phyloP scores from a whole-genome alignment of 2,329 filamentous ascomycete species.

The Fusarium sp. region DNA sequence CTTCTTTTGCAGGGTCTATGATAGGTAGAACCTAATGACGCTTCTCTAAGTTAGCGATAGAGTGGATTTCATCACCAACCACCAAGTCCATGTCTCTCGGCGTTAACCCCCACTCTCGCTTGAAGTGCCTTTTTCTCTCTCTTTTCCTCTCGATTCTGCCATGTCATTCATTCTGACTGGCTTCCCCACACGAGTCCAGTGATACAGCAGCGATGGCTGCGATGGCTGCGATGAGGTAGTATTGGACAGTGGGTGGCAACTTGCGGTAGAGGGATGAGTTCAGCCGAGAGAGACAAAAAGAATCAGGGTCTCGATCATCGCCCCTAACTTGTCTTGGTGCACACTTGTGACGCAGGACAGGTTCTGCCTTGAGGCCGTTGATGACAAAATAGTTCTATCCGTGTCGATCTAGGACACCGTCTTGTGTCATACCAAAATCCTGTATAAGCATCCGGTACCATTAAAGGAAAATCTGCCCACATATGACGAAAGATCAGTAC shows the following conservation, averaged over 20 bases:
- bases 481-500: background rate
- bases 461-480: background rate
- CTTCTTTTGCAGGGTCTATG: slow-evolving; percentile 23
- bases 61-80: slow-evolving; percentile 26
- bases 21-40: slow-evolving; percentile 24
- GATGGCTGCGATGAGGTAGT: slow-evolving; percentile 17
- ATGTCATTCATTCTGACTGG: background rate
- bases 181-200: slow-evolving; percentile 2
- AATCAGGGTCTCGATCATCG: slow-evolving; percentile 33
- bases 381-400: slow-evolving; percentile 13
- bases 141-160: background rate
- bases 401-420: slow-evolving; percentile 6
- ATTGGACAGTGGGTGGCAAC: slow-evolving; percentile 25
- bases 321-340: background rate
- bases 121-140: slow-evolving; percentile 14
- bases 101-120: slow-evolving; percentile 10
- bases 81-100: slow-evolving; percentile 1
- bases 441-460: background rate
- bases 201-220: background rate
- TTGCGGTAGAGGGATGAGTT: slow-evolving; percentile 5
- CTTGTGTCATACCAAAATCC: slow-evolving; percentile 8
- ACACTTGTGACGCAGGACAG: slow-evolving; percentile 39
- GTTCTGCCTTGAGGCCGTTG: slow-evolving; percentile 18
- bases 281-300: background rate
- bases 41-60: slow-evolving; percentile 11